Conservation (phyloP, 2,329 filamentous ascomycete genomes). For the Calonectria naviculata region DNA sequence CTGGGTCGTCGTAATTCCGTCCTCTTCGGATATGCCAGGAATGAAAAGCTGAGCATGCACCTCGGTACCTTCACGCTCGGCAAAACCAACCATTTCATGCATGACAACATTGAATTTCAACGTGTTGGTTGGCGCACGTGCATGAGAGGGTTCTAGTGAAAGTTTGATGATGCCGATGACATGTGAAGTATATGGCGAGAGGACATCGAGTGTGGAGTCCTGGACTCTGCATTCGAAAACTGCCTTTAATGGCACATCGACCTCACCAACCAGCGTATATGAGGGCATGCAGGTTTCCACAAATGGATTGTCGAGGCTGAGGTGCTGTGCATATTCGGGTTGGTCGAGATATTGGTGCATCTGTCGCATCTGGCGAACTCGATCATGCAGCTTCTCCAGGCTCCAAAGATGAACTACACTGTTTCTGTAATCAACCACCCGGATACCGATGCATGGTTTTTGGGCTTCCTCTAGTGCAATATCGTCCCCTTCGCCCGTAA, state of each 20-base stretch:
- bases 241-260: conserved; percentile 89
- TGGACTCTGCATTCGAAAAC: conserved; percentile 96
- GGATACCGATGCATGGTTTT: conserved; percentile 91
- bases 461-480: conserved; percentile 80
- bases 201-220: conserved; percentile 90
- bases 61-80: conserved; percentile 93
- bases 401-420: conserved; percentile 93
- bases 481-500: conserved; percentile 87
- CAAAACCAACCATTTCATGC: conserved; percentile 94
- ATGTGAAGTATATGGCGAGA: conserved; percentile 91
- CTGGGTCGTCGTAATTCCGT: conserved; percentile 92
- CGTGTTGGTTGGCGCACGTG: conserved; percentile 89
- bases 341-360: conserved; percentile 97
- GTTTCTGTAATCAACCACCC: conserved; percentile 91
- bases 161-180: conserved; percentile 91
- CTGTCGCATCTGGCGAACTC: conserved; percentile 92
- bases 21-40: conserved; percentile 88
- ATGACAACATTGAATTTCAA: conserved; percentile 99
- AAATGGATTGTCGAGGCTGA: conserved; percentile 93
- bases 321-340: conserved; percentile 93
- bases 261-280: conserved; percentile 92
- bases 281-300: conserved; percentile 90
- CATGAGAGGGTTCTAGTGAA: conserved; percentile 92
- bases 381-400: conserved; percentile 87
- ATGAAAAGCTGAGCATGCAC: conserved; percentile 98